A percentile compares a stretch with the other conserved stretches of the same genome.
Evolutionary conservation across 2,329 filamentous ascomycete species (phyloP).

Genomic region (Epichloe typhina): DNA sequence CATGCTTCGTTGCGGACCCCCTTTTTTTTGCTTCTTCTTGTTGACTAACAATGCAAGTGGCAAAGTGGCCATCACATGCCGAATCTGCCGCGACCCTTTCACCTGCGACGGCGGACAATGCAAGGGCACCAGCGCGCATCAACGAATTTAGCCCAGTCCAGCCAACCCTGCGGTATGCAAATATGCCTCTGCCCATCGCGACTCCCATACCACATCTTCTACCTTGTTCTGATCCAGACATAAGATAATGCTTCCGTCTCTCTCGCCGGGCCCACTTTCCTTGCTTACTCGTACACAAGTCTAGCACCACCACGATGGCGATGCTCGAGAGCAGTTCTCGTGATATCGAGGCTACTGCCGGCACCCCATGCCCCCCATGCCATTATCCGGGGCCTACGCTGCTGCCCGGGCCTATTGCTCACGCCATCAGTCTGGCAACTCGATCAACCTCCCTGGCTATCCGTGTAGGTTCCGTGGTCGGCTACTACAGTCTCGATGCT

Average conservation of each 20-base stretch:
- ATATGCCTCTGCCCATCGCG: background rate
- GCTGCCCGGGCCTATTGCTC: slow-evolving; percentile 43
- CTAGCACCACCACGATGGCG: background rate
- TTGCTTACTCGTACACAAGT: background rate
- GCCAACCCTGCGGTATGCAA: too few relatives aligned
- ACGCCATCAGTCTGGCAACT: slow-evolving; percentile 45
- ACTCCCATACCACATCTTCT: background rate
- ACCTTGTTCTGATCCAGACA: too few relatives aligned
- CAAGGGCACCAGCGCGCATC: too few relatives aligned
- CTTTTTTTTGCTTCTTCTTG: too few relatives aligned
- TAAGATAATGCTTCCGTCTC: too few relatives aligned
- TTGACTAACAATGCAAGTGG: too few relatives aligned
- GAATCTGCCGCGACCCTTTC: too few relatives aligned
- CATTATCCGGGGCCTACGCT: slow-evolving; percentile 30
- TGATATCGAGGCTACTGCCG: slow-evolving; percentile 8
- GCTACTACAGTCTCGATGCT: slow-evolving; percentile 37
- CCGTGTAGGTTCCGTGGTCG: slow-evolving; percentile 37
- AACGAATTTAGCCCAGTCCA: too few relatives aligned
- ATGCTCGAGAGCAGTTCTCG: slow-evolving; percentile 1
- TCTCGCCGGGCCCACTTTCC: too few relatives aligned
- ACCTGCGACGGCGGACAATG: too few relatives aligned
- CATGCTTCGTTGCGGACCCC: too few relatives aligned
- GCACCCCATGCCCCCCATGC: background rate
- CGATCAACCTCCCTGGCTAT: slow-evolving; percentile 46
- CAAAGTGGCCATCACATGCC: too few relatives aligned